Base-by-base conservation (phyloP, 2,329 filamentous ascomycete genomes). In the Cladophialophora psammophila region DNA sequence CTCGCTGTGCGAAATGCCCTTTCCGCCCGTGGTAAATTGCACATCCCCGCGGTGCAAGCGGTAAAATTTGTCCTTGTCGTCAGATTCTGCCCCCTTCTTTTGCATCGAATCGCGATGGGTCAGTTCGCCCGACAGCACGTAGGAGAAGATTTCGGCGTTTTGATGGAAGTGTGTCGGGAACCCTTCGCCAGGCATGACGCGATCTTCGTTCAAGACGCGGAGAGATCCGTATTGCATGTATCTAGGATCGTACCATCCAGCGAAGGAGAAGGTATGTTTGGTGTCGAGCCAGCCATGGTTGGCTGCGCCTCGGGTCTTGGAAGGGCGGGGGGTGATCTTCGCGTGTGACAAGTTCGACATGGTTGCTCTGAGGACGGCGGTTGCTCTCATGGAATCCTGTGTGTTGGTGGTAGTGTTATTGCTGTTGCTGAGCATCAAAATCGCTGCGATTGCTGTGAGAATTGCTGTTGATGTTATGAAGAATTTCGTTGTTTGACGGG, bases 1-100 rank as follows among this genome's bases (percentile, higher is more conserved):
- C 80, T 96, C 93, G 7, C 88, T 91, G 78, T 96, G 92, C 1
- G 92, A 87, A 74, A 96, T 89, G 5, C 87, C 87, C 5, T 88
- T 93, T 63, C 93, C 93, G n/a, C 91, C 93, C 13, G 90, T 93
- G 9, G 93, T 96, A 79, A 96, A 96, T 75, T 96, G 93, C 53
- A 96, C 91, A 77, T 96, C 92, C 12, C 92, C 92, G 42, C 92
- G 84, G 74, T 86, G 86, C 83, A 96, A 90, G 38, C 87, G 83
- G 75, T 84, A 91, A 75, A 91, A 92, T 72, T 87, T 83, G 76
- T 91, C 87, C 10, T 78, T 78, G 52, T 85, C 84, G n/a, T 62
- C 48, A 26, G 84, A 87, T 75, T 90, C 88, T 20, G 82, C 79
- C 54, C 87, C 88, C 79, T 89, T 92, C 78, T 87, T 87, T 73